phyloP scores from a whole-genome alignment of 495 filamentous ascomycete genomes.

The Aspergillus carlsbadensis region DNA sequence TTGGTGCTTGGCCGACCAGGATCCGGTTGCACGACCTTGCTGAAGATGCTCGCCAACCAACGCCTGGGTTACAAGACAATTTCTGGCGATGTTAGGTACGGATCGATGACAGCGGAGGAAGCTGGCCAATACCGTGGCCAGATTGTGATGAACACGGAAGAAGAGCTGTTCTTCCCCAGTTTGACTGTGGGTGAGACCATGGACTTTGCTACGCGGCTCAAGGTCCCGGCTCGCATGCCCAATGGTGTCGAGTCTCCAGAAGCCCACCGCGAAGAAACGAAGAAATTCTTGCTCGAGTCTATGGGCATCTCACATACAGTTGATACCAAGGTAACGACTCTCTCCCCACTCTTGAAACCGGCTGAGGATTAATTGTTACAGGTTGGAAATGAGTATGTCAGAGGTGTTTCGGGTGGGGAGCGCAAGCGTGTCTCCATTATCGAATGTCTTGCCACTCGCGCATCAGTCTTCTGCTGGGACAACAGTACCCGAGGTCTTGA shows the following conservation, averaged over 20 bases:
- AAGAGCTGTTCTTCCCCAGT: slow-evolving; percentile 62
- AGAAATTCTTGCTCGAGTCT: slow-evolving; percentile 69
- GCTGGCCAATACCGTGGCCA: slow-evolving; percentile 60
- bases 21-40: slow-evolving; percentile 31
- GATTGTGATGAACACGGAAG: slow-evolving; percentile 61
- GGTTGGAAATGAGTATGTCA: slow-evolving; percentile 76
- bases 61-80: slow-evolving; percentile 54
- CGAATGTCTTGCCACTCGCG: slow-evolving; percentile 61
- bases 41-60: slow-evolving; percentile 62
- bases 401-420: slow-evolving; percentile 75
- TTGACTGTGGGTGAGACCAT: slow-evolving; percentile 66
- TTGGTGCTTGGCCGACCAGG: slow-evolving; percentile 35
- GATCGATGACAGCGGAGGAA: slow-evolving; percentile 52
- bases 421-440: slow-evolving; percentile 68
- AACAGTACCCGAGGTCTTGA: slow-evolving; percentile 62
- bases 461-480: slow-evolving; percentile 61
- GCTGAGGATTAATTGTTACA: background rate
- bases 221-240: slow-evolving; percentile 35
- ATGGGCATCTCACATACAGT: slow-evolving; percentile 76
- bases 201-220: slow-evolving; percentile 56
- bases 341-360: too few relatives aligned
- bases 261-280: slow-evolving; percentile 48
- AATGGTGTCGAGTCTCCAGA: slow-evolving; percentile 41
- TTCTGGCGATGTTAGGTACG: slow-evolving; percentile 56
- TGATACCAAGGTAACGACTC: slow-evolving; percentile 55